phyloP scores from a whole-genome alignment of 352 stramenopile genomes.

The Globisporangium nodosum region DNA sequence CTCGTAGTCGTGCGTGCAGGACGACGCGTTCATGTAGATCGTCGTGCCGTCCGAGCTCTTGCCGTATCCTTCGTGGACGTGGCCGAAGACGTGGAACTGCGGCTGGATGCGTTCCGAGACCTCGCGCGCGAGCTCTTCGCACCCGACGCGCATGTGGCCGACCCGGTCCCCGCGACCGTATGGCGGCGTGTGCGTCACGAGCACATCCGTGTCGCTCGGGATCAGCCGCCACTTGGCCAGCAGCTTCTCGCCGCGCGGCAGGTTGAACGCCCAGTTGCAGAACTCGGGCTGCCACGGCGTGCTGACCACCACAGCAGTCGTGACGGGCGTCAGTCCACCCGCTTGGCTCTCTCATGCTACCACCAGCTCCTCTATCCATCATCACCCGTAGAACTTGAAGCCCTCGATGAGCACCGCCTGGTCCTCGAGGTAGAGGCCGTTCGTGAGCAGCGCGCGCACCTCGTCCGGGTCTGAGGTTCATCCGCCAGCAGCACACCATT shows the following conservation, averaged over 20 bases:
- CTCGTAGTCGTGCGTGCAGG: conserved; percentile 73
- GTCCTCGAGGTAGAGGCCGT: conserved; percentile 75
- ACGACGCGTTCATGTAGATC: conserved; percentile 84
- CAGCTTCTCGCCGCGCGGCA: conserved; percentile 40
- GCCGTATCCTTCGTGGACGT: conserved; percentile 88
- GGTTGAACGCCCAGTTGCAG: conserved; percentile 81
- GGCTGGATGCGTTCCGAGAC: conserved; percentile 65
- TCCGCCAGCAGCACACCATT: background rate
- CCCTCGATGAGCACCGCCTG: conserved; percentile 65
- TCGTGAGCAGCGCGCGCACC: conserved; percentile 67
- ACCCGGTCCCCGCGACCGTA: conserved; percentile 71
- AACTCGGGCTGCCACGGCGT: conserved; percentile 77
- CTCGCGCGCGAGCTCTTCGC: conserved; percentile 62
- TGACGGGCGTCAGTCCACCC: background rate
- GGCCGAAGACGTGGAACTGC: conserved; percentile 84
- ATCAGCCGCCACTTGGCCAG: conserved; percentile 43
- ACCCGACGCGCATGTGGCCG: conserved; percentile 50
- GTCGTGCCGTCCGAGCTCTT: conserved; percentile 60
- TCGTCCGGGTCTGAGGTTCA: conserved; percentile 38
- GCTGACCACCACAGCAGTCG: background rate
- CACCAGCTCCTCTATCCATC: background rate
- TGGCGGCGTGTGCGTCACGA: conserved; percentile 86
- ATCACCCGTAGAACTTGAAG: conserved; percentile 68
- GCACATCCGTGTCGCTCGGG: conserved; percentile 68
- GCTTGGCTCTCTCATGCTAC: background rate